These are phyloP conservation scores for Ramichloridium luteum DNA, from an alignment of 2,329 filamentous ascomycete species.

Conservation along the genomic window DNA sequence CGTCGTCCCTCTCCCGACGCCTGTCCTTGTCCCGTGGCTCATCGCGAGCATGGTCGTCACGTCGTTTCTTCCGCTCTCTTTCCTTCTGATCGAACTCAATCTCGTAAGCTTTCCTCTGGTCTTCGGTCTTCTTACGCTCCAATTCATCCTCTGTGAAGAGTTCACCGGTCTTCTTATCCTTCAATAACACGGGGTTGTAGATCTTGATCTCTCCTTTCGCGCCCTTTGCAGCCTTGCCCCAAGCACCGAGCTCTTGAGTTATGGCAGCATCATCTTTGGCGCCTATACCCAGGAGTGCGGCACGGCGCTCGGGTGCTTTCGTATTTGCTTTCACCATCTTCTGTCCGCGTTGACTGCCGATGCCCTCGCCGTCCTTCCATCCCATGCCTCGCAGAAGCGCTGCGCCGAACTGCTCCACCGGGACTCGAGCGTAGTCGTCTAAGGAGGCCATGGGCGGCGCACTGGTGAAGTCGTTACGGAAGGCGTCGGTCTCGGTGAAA, in stretches of 20 bases:
- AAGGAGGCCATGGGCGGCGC: conserved; percentile 66
- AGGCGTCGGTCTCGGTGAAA: conserved; percentile 24
- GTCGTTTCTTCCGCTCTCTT: conserved; percentile 24
- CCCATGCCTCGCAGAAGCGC: conserved; percentile 88
- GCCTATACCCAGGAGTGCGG: conserved; percentile 76
- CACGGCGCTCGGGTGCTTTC: conserved; percentile 55
- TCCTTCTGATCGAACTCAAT: conserved; percentile 30
- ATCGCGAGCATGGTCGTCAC: conserved; percentile 8
- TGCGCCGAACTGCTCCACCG: conserved; percentile 88
- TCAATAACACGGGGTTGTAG: conserved; percentile 51
- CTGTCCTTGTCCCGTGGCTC: conserved; percentile 2
- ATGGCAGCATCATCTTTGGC: conserved; percentile 61
- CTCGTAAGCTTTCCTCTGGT: conserved; percentile 37
- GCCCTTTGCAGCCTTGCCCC: conserved; percentile 54
- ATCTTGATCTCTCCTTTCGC: conserved; percentile 42
- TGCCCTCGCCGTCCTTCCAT: conserved; percentile 61
- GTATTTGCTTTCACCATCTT: conserved; percentile 36
- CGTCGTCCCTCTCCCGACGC: conserved; percentile 7
- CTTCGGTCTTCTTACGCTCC: conserved; percentile 30
- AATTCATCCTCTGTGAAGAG: conserved; percentile 51
- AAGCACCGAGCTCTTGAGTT: conserved; percentile 62
- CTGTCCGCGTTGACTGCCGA: conserved; percentile 40
- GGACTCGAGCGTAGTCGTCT: conserved; percentile 76
- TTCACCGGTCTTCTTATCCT: conserved; percentile 51
- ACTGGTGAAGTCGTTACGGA: conserved; percentile 48